Base-by-base conservation (phyloP, 768 basidiomycete genomes). In the Stropharia rugosoannulata region DNA sequence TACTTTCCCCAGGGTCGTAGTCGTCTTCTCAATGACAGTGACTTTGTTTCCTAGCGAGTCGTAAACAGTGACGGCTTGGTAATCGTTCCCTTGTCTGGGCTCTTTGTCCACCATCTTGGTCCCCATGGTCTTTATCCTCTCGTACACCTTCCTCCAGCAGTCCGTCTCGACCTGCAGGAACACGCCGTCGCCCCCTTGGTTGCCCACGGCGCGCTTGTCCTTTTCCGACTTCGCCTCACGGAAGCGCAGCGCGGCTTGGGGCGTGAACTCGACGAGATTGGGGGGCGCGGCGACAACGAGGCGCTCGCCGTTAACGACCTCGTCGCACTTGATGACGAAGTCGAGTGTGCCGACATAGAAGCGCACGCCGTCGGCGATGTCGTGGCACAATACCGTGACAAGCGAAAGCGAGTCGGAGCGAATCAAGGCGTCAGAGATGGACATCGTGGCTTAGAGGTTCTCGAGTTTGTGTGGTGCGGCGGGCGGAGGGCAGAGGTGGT, bases 291-390 rank as follows among this genome's bases (percentile, higher is more conserved):
- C 62, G 19, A 63, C 51, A 55, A 60, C 59, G 46, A 63, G 37
- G 16, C 62, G 59, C 47, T 63, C 59, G 40, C 59, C 59, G 45
- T 63, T 63, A 18, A 63, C 44, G 25, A 56, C 51, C 49, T 63
- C 59, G 56, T 63, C 59, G 57, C 62, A 63, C 54, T 45, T 58
- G 62, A 63, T 49, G 57, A 58, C 59, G 55, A 63, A 63, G 27
- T 58, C 62, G 39, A 63, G 59, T 12, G 59, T 54, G 40, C 62
- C 62, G 49, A 63, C 59, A 44, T 63, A 63, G 57, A 63, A 63
- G n/a, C 48, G 45, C 15, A 56, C 55, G 7, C 59, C 62, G 54
- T 60, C 58, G 7, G 62, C 46, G 37, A 63, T 60, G 36, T 8
- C 46, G 40, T 63, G 40, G 59, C 57, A 58, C 57, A 63, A 49